Evolutionary conservation across 176 grass and related monocot genomes (phyloP).

Genomic region (Bothriochloa decipiens): DNA sequence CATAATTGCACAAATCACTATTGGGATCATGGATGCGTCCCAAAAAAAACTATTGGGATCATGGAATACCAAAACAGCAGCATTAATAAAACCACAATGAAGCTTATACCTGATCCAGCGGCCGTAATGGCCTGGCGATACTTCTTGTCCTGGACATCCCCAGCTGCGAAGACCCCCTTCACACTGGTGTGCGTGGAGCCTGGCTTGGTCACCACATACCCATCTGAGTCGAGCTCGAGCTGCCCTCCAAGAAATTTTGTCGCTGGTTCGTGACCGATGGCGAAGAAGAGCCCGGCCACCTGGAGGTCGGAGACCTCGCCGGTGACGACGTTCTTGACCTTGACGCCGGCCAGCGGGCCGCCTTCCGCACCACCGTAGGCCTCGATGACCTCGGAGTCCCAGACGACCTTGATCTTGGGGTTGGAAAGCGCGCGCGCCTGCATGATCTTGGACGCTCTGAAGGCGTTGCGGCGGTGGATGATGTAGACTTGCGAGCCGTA

Average conservation of each 20-base stretch:
- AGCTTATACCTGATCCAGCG: constrained; percentile 80
- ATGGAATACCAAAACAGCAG: background rate
- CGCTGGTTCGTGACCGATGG: constrained; percentile 87
- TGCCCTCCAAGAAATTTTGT: constrained; percentile 93
- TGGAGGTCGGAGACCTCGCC: constrained; percentile 68
- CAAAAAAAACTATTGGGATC: background rate
- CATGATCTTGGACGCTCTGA: constrained; percentile 98
- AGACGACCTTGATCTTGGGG: constrained; percentile 90
- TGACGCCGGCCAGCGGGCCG: constrained; percentile 65
- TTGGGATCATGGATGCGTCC: background rate
- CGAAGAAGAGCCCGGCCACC: constrained; percentile 88
- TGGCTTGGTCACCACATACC: constrained; percentile 77
- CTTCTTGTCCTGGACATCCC: constrained; percentile 96
- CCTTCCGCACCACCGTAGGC: constrained; percentile 56
- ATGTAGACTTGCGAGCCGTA: constrained; percentile 92
- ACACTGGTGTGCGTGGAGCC: constrained; percentile 88
- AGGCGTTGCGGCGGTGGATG: constrained; percentile 82
- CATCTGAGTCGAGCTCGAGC: constrained; percentile 83
- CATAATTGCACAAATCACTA: background rate
- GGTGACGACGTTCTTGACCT: constrained; percentile 76
- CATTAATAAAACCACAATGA: background rate
- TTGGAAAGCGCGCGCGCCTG: constrained; percentile 78
- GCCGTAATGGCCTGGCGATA: constrained; percentile 97
- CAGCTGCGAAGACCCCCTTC: constrained; percentile 88
- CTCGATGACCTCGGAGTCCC: constrained; percentile 88